Conservation (phyloP, 2,329 filamentous ascomycete genomes). For the Verticillium albo-atrum region DNA sequence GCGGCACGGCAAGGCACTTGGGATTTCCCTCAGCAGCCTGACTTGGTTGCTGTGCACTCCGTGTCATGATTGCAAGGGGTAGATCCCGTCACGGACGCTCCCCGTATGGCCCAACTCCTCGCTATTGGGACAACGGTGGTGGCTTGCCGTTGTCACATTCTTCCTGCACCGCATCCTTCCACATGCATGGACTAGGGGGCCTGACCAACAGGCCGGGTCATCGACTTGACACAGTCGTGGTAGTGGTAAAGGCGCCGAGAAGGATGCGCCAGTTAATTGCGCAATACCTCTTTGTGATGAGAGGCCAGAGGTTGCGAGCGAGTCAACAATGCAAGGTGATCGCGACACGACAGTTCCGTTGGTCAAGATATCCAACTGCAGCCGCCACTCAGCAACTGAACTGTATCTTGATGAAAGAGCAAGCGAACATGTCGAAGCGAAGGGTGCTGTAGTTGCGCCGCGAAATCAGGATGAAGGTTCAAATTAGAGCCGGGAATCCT, state of each 20-base stretch:
- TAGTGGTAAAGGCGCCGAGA: neutral
- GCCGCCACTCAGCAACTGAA: too few relatives aligned
- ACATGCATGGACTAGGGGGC: neutral
- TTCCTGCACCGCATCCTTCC: neutral
- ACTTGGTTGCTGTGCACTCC: neutral
- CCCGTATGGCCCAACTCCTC: neutral
- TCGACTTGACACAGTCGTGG: neutral
- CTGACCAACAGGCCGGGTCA: neutral
- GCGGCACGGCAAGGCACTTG: neutral
- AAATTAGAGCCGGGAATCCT: too few relatives aligned
- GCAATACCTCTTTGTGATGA: too few relatives aligned
- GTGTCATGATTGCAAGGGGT: neutral
- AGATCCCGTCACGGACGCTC: neutral
- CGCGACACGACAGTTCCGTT: too few relatives aligned
- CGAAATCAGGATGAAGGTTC: too few relatives aligned
- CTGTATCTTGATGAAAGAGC: too few relatives aligned
- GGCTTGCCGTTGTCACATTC: neutral
- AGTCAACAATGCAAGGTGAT: too few relatives aligned
- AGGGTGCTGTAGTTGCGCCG: too few relatives aligned
- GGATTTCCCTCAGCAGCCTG: neutral
- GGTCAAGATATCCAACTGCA: too few relatives aligned
- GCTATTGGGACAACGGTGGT: neutral
- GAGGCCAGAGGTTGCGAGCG: too few relatives aligned
- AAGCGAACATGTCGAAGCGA: too few relatives aligned
- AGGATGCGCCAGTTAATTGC: neutral